Conservation (phyloP, 768 basidiomycete genomes). For the Galerina sulciceps region DNA sequence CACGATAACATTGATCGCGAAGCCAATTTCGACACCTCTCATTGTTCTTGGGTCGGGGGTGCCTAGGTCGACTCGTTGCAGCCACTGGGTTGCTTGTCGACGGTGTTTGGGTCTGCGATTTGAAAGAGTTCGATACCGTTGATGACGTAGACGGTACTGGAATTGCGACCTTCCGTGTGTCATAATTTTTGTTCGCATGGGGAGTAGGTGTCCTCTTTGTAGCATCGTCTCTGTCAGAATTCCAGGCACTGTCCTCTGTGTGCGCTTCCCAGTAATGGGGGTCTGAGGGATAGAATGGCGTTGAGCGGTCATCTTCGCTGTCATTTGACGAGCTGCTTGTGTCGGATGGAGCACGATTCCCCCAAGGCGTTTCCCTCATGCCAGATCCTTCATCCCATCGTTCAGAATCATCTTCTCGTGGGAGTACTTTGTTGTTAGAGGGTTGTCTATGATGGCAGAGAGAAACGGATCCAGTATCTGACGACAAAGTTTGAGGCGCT, state of each 20-base stretch:
- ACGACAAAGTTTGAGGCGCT: too few relatives aligned
- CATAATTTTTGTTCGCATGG: not conserved
- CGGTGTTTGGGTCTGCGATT: too few relatives aligned
- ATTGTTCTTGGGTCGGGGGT: constrained; percentile 5
- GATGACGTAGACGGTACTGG: too few relatives aligned
- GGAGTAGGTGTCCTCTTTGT: not conserved
- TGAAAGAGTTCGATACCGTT: too few relatives aligned
- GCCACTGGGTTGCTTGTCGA: not conserved
- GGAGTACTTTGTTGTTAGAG: not conserved
- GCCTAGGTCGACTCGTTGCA: not conserved
- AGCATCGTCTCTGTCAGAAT: not conserved
- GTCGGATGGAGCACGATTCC: constrained; percentile 5
- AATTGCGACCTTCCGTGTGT: too few relatives aligned
- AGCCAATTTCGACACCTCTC: constrained; percentile 5
- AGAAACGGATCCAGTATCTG: too few relatives aligned
- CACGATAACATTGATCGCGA: not conserved
- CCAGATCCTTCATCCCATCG: not conserved
- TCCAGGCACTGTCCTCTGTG: constrained; percentile 9
- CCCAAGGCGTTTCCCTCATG: constrained; percentile 8
- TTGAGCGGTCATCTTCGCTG: not conserved
- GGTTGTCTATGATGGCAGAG: not conserved
- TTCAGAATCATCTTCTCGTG: not conserved
- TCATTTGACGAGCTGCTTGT: constrained; percentile 7
- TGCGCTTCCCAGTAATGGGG: constrained; percentile 1
- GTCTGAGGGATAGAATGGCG: not conserved